Evolutionary conservation across 768 basidiomycete species (phyloP), one percentile per base, ranked within the genome.

Genomic region (Chalciporus pseudorubinellus): DNA sequence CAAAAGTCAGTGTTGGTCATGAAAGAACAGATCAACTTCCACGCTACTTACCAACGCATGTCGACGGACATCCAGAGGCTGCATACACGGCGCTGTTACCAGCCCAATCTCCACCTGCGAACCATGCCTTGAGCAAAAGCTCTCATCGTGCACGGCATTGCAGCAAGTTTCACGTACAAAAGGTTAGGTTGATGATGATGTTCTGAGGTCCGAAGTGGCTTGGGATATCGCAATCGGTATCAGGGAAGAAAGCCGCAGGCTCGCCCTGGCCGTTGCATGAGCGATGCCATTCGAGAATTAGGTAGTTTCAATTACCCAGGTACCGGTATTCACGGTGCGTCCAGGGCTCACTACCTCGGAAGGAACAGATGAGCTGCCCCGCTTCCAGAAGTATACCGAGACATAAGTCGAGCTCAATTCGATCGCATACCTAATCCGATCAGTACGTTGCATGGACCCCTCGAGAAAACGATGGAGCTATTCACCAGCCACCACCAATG

Each of bases 301-400:
- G 5, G 6, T 20, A 1, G 19, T 42, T 26, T 42, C 5, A 14
- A 11, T 44, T 50, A 70, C 69, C 65, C 69, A 71, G 21, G 31
- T 53, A 34, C 47, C 48, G 20, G 66, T 54, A 44, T 65, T 28
- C 11, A 66, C 56, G 12, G 45, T 60, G 6, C 43, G 39, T 2
- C 59, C 58, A 7, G 62, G 65, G 43, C 49, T 41, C 39, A 16
- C 52, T 29, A 77, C 67, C 34, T 71, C 59, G 4, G 52, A 50
- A 11, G 76, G 76, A n/a, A 75, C 66, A n/a, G 56, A 57, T 1
- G 64, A 18, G 41, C 65, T 65, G n/a, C 65, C 61, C 22, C 76
- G 61, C 26, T 69, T 70, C 73, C 76, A 76, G 53, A 72, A 75
- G 61, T 67, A 77, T 28, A 73, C 54, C 26, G 68, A 65, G 22